Conservation (phyloP, 2,329 filamentous ascomycete species). For the Alternaria triticimaculans region DNA sequence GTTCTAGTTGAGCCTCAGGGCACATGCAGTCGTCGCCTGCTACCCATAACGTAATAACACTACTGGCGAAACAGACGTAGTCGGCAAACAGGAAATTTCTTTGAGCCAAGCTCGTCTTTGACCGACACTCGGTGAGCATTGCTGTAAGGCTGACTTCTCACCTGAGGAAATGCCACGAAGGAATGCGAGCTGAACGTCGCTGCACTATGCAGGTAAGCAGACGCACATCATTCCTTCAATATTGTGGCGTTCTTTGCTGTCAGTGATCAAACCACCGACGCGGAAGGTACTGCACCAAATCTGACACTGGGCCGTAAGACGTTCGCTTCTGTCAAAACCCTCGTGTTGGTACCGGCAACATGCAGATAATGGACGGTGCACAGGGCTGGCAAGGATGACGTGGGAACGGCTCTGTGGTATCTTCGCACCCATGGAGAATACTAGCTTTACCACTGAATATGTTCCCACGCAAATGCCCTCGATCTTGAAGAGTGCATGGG, state of each 20-base stretch:
- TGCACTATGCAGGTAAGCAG: conserved; percentile 25
- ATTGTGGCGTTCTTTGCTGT: conserved; percentile 34
- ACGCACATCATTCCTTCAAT: conserved; percentile 18
- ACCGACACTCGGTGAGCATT: conserved; percentile 1
- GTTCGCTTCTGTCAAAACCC: conserved; percentile 15
- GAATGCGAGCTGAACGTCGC: conserved; percentile 4
- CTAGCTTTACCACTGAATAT: neutral
- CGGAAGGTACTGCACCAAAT: conserved; percentile 5
- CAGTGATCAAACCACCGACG: conserved; percentile 5
- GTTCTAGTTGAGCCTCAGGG: neutral
- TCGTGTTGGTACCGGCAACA: neutral
- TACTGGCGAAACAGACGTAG: neutral
- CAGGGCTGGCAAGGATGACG: neutral
- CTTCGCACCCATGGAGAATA: neutral
- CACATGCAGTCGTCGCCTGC: neutral
- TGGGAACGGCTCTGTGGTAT: neutral
- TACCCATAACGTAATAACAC: neutral
- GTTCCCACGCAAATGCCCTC: neutral
- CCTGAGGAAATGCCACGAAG: conserved; percentile 3
- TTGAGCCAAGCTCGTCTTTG: neutral
- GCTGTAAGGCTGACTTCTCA: conserved; percentile 9
- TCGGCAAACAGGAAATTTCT: neutral
- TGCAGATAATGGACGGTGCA: neutral
- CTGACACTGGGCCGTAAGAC: conserved; percentile 13
- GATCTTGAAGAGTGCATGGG: neutral